Evolutionary conservation across 305 asterid genomes (phyloP).

Genomic region (Petunia hybrid): DNA sequence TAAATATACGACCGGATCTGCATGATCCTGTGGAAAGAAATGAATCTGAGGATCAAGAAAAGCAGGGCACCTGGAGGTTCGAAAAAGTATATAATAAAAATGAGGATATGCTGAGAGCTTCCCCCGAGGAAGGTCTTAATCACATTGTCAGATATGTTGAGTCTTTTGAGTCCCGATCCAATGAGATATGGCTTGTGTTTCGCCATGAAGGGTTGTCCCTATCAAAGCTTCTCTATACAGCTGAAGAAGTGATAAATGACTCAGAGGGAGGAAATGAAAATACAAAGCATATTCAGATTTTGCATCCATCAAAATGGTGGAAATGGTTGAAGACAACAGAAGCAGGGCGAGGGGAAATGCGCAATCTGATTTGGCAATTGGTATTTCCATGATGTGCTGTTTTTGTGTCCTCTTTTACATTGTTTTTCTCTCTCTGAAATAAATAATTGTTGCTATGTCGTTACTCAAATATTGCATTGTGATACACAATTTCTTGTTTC

Average conservation of each 20-base stretch:
- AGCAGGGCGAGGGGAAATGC: constrained; percentile 91
- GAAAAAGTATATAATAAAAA: constrained; percentile 48
- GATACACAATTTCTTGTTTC: constrained; percentile 20
- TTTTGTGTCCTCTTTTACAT: constrained; percentile 5
- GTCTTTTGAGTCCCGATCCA: constrained; percentile 90
- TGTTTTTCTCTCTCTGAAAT: background rate
- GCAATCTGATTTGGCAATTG: constrained; percentile 85
- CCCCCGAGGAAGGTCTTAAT: constrained; percentile 78
- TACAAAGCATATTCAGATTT: constrained; percentile 76
- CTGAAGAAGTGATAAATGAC: constrained; percentile 74
- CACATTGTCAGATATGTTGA: constrained; percentile 97
- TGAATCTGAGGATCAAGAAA: constrained; percentile 50
- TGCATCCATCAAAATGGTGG: constrained; percentile 99
- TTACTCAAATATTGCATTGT: constrained; percentile 20
- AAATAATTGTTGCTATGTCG: constrained; percentile 23
- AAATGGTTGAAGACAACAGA: constrained; percentile 92
- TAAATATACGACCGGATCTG: constrained; percentile 44
- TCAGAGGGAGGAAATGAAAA: constrained; percentile 59
- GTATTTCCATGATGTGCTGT: constrained; percentile 51
- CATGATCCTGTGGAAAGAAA: constrained; percentile 43
- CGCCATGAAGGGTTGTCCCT: constrained; percentile 93
- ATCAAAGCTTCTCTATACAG: constrained; percentile 88
- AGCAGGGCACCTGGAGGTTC: constrained; percentile 45
- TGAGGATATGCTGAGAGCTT: constrained; percentile 46
- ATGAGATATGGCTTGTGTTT: constrained; percentile 98